Base-by-base conservation (phyloP, 2,329 filamentous ascomycete species). In the Fusarium virguliforme region DNA sequence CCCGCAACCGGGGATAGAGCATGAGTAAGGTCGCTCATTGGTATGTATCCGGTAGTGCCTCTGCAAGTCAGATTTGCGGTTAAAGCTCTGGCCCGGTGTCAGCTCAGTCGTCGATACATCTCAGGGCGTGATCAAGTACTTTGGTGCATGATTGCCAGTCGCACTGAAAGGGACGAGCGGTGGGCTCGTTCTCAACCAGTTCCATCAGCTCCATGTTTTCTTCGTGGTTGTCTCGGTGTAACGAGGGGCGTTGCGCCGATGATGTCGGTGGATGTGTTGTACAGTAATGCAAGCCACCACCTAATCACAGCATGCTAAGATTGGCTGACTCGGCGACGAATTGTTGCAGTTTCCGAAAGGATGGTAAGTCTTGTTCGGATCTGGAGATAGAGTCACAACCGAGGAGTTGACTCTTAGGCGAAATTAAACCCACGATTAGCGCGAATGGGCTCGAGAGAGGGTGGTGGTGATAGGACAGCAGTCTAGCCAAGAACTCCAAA, bases 31-130 rank as follows among this genome's bases (percentile, higher is more conserved):
- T 22, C 90, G 84, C 79, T 92, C 90, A 76, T 92, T 92, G 60
- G 90, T 92, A 80, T 92, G 90, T 76, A 92, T 92, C 68, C 90
- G 86, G 76, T 91, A 91, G 76, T 92, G 90, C 76, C 90, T 86
- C 76, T 91, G 89, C 66, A 92, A 82, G 74, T 92, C 90, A 18
- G 90, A 92, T 79, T 92, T 92, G 75, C 90, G 86, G 80, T 92
- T 92, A 83, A 92, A 92, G 81, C 88, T 90, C 90, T 92, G 72
- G 1, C 54, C 37, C 57, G 37, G 38, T 22, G 71, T 74, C 32
- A 75, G 69, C 32, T 28, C 30, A 26, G n/a, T 26, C 51, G 28
- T 40, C 3, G 5, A 15, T 32, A 48, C 28, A 38, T 22, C 51
- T 24, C 13, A n/a, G 6, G 15, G 22, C 37, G 22, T 32, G 22